Evolutionary conservation across 495 filamentous ascomycete genomes (phyloP), one percentile per base, ranked within the genome.

Genomic region (Penicillium waksmanii): DNA sequence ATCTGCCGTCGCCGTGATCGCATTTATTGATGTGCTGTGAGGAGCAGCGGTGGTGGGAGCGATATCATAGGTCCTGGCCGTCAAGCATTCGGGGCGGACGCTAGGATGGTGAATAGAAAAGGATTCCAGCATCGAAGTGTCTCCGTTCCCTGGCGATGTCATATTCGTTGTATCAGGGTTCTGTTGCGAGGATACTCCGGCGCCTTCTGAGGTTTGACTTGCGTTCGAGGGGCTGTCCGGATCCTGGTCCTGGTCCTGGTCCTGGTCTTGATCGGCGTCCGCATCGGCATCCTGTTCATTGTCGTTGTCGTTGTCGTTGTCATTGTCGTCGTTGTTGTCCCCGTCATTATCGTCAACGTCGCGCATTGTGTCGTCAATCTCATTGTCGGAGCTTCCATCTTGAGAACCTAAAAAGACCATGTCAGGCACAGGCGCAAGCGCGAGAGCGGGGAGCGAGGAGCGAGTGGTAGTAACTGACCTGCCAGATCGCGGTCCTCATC

Each of bases 41-140:
- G 95, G 95, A 3, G 95, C 95, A 13, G 95, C 95, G 71, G 97
- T 97, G 21, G 96, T 98, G 7, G 95, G 95, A 7, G 94, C 89
- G 43, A 99, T 96, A 73, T 99, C 95, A 81, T 98, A 99, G 13
- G 87, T 87, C 27, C 82, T 74, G n/a, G 96, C 95, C 8, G 84
- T 89, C 23, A 94, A 78, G 46, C 85, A 91, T 67, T 96, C 96
- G 31, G 88, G 74, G n/a, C 91, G 88, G 34, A 94, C 79, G 42
- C 75, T 83, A 0, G 90, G 93, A 33, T 86, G 86, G 54, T 77
- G 76, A 23, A 68, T 68, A 40, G 74, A 72, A 51, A 73, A 65
- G 17, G 66, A 65, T 44, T 77, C 76, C 7, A 70, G 53, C 21
- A 51, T 66, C 44, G 63, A 58, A 64, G 68, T 79, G 18, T 66